These are phyloP conservation scores for Pyrenula aspistea DNA, from an alignment of 495 filamentous ascomycete species.

Conservation along the genomic window DNA sequence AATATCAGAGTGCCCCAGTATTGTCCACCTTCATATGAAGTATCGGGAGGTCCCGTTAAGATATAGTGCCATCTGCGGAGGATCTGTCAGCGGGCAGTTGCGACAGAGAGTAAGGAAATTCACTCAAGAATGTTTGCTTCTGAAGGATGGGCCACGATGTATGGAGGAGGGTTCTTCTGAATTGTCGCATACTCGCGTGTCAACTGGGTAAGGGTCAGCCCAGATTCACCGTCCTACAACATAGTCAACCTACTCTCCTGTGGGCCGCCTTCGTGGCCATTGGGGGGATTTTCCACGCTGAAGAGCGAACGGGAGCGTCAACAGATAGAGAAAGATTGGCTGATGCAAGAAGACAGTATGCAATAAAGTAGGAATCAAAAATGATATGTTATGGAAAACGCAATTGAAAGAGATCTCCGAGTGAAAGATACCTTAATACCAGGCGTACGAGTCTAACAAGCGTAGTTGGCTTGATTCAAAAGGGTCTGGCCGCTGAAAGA, in stretches of 20 bases:
- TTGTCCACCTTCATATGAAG: slow-evolving; percentile 87
- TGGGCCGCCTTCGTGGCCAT: slow-evolving; percentile 80
- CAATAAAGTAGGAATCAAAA: too few species aligned
- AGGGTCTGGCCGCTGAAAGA: too few species aligned
- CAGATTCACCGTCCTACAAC: neutral
- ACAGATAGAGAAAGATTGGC: too few species aligned
- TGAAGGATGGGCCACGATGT: slow-evolving; percentile 86
- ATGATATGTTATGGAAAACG: too few species aligned
- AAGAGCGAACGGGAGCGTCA: too few species aligned
- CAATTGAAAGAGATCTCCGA: too few species aligned
- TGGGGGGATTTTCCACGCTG: too few species aligned
- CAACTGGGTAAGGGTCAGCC: slow-evolving; percentile 39
- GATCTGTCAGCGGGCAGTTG: slow-evolving; percentile 2
- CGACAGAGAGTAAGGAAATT: slow-evolving; percentile 10
- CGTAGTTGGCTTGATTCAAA: too few species aligned
- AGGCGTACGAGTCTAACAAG: too few species aligned
- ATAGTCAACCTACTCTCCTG: slow-evolving; percentile 54
- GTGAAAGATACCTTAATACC: too few species aligned
- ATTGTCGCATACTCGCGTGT: slow-evolving; percentile 91
- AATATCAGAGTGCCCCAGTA: slow-evolving; percentile 98
- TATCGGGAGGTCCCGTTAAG: slow-evolving; percentile 87
- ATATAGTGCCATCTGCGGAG: slow-evolving; percentile 89
- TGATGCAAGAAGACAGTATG: too few species aligned
- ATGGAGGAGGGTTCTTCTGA: slow-evolving; percentile 82
- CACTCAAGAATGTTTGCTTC: slow-evolving; percentile 92